Base-by-base conservation (phyloP, 345 rosid genomes). In the Firmiana major region DNA sequence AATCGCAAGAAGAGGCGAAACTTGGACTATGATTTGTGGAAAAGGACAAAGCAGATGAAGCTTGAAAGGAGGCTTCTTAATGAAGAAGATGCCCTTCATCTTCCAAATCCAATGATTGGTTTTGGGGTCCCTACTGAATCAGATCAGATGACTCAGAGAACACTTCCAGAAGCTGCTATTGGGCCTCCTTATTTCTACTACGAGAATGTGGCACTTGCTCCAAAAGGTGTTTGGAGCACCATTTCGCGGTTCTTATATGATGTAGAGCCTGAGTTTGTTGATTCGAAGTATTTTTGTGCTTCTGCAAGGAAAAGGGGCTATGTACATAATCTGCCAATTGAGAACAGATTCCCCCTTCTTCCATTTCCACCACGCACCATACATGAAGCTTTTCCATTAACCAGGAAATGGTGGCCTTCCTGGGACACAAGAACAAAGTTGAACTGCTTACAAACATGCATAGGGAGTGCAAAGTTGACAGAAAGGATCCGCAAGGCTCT, bases 301-400 rank as follows among this genome's bases (percentile, higher is more conserved):
- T 80, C 98, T 62, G 98, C 98, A 15, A 89, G 99, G 79, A 95
- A 95, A 79, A 85, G 99, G 76, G 99, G 98, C 0, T 93, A 93
- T 58, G 71, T 95, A 13, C 99, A 96, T 81, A 96, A 96, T 53
- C 91, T 93, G 7, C 98, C 98, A 6, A 86, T 91, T 36, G 5
- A 75, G 11, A 81, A 88, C 59, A 87, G 99, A 67, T 91, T 42
- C 77, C 91, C 92, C 36, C 86, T 95, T 24, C 84, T 88, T 57
- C 99, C 99, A 28, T 85, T 88, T 31, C 94, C 94, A 54, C 89
- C 94, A 2, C 81, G 59, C 48, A 93, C 91, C 7, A 84, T 95
- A 16, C 78, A 82, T 11, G 98, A 93, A 45, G 99, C 99, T 0
- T 79, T 95, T 13, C 97, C 99, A 0, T 16, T 93, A 24, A 87